Evolutionary conservation across 2,329 filamentous ascomycete genomes (phyloP), one percentile per base, ranked within the genome.

Genomic region (Cucurbitaria berberidis): DNA sequence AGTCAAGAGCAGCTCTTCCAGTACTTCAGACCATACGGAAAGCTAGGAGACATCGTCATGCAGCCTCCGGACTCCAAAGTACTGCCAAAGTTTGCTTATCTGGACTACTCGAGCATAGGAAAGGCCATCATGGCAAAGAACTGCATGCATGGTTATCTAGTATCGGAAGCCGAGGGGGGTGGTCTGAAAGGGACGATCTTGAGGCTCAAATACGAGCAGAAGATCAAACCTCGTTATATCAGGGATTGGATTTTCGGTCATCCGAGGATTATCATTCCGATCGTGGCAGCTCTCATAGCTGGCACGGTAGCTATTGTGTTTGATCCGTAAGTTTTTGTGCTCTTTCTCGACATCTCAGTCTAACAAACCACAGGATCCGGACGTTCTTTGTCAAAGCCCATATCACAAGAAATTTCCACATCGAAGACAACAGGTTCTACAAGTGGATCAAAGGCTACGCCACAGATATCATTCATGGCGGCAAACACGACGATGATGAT

Each of bases 371-470:
- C 44, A 76, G 73, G 7, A 93, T 99, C 52, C 86, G 95, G 39
- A 93, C 92, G 0, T 95, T 96, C 70, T 97, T 96, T 67, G 90
- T 98, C 76, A 91, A 91, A 68, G 83, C 89, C 3, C 92, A 96
- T 70, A 87, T 99, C 45, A 91, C 92, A 27, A 84, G 88, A 41
- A 86, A 87, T 0, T 86, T 95, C 55, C 85, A 89, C 51, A 79
- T 95, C 27, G 86, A 86, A 39, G 87, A 95, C 56, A 93, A 87
- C 67, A 82, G 78, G 41, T 67, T 93, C 15, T 90, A 91, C 74
- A 85, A 87, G 55, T 96, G 92, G 93, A 84, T 97, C 69, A 89
- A 89, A 69, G 84, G 82, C 39, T 89, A 90, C 64, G 86, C 87
- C 2, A 82, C 84, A 0, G 87, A 89, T 47, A 83, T 87, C 32